Evolutionary conservation across 2,329 filamentous ascomycete genomes (phyloP), one percentile per base, ranked within the genome.

Genomic region (Elsinoe australis): DNA sequence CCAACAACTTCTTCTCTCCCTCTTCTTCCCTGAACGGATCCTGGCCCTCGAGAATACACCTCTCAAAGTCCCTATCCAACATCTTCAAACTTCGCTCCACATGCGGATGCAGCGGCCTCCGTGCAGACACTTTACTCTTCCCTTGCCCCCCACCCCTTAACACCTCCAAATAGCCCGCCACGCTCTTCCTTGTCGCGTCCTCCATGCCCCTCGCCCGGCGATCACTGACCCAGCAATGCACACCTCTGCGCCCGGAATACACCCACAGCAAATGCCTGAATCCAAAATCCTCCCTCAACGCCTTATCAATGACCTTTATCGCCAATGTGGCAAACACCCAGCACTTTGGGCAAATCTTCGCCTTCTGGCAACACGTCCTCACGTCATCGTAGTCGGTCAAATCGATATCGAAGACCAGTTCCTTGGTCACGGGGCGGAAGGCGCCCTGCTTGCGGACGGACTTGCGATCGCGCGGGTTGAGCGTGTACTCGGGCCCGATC

Each of bases 251-350:
- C 57, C 92, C 92, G 0, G 92, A 98, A 67, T 98, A 98, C 5
- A 98, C 89, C 92, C 92, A 98, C 66, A 98, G 76, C 60, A 98
- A 90, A 67, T 98, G 90, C 62, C 85, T 82, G 68, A 95, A 98
- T 36, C 89, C 92, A 69, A 98, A 95, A 66, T 98, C 92, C 15
- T 96, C 87, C 46, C 88, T 77, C 57, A 98, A 67, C 0, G 89
- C 88, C 9, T 79, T 75, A 64, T 96, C 90, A 9, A 96, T 75
- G 12, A 95, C 87, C 63, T 94, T 92, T 64, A 98, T 90, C 5
- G 92, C 86, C 88, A 98, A 96, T 18, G 87, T 95, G 58, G 95
- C 94, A 66, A 96, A 98, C 42, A 84, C 76, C 92, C 92, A 98
- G 70, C 92, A 98, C 64, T 89, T 92, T 55, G 74, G 75, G 65